Evolutionary conservation across 2,329 filamentous ascomycete genomes (phyloP).

Genomic region (Diaporthe aspalathi): DNA sequence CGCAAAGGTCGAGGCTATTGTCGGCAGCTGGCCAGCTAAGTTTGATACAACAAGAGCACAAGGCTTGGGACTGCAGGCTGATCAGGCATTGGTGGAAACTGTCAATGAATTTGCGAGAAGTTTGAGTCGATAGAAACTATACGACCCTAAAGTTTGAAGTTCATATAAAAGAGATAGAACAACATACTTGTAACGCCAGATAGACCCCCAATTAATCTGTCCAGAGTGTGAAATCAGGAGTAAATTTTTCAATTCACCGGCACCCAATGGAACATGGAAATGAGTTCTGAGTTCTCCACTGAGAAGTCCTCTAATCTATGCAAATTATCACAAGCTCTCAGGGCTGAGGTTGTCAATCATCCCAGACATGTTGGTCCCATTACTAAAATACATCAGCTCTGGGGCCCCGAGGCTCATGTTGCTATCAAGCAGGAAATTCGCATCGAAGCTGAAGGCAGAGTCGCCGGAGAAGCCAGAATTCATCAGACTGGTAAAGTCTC

Average conservation of each 20-base stretch:
- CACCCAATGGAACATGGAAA: too few species aligned
- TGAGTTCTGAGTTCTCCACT: too few species aligned
- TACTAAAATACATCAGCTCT: conserved; percentile 24
- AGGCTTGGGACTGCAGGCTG: background rate
- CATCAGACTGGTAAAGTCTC: background rate
- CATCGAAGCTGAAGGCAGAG: background rate
- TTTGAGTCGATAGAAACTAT: too few species aligned
- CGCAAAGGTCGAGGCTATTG: conserved; percentile 58
- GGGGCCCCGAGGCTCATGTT: conserved; percentile 21
- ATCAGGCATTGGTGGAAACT: conserved; percentile 2
- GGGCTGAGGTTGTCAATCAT: conserved; percentile 1
- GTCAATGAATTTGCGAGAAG: background rate
- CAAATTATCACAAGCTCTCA: background rate
- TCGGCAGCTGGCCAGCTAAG: conserved; percentile 63
- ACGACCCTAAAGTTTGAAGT: too few species aligned
- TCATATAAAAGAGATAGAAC: too few species aligned
- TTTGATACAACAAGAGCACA: conserved; percentile 52
- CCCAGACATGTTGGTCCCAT: conserved; percentile 43
- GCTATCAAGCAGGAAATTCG: conserved; percentile 22
- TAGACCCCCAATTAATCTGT: too few species aligned
- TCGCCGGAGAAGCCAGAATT: background rate
- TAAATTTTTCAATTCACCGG: too few species aligned
- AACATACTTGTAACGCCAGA: too few species aligned
- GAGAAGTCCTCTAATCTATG: too few species aligned
- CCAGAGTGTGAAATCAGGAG: too few species aligned